Percentiles rank a stretch among this genome's conserved stretches.
Conservation (phyloP, 345 rosid species). For the Euphorbia lathyris region DNA sequence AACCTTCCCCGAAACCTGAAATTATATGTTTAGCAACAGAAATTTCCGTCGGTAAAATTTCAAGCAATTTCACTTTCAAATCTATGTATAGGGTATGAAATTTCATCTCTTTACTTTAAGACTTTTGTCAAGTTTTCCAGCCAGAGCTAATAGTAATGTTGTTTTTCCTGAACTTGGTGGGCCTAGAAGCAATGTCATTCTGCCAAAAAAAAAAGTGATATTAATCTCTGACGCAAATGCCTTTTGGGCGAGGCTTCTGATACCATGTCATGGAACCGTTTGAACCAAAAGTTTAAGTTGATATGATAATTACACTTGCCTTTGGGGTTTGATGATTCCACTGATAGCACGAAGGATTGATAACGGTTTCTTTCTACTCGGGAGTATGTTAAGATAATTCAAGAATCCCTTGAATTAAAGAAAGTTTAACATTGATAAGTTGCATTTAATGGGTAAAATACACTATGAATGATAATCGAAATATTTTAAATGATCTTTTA, state of each 20-base stretch:
- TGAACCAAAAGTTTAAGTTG: no score
- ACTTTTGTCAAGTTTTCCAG: slow-evolving; percentile 54
- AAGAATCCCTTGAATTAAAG: slow-evolving; percentile 19
- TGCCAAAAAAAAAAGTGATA: slow-evolving; percentile 14
- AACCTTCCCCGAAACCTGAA: slow-evolving; percentile 51
- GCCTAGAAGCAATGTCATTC: slow-evolving; percentile 72
- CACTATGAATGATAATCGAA: no score
- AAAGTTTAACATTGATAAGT: not conserved
- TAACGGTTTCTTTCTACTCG: slow-evolving; percentile 47
- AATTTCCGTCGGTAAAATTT: no score
- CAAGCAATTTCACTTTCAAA: no score
- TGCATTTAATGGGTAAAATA: not conserved
- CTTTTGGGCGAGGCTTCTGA: no score
- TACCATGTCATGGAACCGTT: no score
- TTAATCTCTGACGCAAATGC: no score
- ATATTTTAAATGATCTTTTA: no score
- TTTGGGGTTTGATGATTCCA: slow-evolving; percentile 64
- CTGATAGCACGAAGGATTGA: slow-evolving; percentile 57
- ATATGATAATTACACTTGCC: slow-evolving; percentile 27
- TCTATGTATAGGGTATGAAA: no score
- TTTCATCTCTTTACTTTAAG: slow-evolving; percentile 40
- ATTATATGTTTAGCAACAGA: no score
- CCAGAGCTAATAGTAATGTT: slow-evolving; percentile 65
- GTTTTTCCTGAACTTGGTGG: slow-evolving; percentile 85
- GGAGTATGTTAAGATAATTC: slow-evolving; percentile 32